phyloP scores from a whole-genome alignment of 257 asterid genomes.

The Jasminum sambac region DNA sequence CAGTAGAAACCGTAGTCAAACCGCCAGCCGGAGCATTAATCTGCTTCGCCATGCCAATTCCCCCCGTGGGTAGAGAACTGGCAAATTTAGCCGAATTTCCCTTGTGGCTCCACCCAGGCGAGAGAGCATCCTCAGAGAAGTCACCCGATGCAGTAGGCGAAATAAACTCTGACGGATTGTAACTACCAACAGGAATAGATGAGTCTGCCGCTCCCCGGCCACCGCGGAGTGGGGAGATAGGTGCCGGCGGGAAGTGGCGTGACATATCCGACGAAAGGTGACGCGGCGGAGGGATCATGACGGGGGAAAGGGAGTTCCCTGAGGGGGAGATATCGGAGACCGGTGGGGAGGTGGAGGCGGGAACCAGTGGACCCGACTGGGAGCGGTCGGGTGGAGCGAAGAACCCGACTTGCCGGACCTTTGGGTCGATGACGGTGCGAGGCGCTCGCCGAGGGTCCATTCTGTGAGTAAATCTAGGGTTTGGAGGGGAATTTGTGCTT shows the following conservation, averaged over 20 bases:
- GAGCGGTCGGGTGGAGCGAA: slow-evolving; percentile 68
- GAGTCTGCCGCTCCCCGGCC: slow-evolving; percentile 40
- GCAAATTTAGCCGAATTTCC: slow-evolving; percentile 62
- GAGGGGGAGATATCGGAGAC: slow-evolving; percentile 50
- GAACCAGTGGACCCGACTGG: slow-evolving; percentile 60
- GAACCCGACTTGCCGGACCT: slow-evolving; percentile 94
- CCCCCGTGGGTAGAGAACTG: slow-evolving; percentile 62
- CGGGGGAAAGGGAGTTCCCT: slow-evolving; percentile 77
- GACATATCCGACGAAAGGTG: slow-evolving; percentile 47
- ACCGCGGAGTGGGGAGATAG: slow-evolving; percentile 44
- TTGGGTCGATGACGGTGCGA: slow-evolving; percentile 88
- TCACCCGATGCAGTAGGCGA: slow-evolving; percentile 55
- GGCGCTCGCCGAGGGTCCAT: slow-evolving; percentile 85
- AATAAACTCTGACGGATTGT: slow-evolving; percentile 69
- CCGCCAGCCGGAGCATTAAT: slow-evolving; percentile 34
- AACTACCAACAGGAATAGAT: slow-evolving; percentile 68
- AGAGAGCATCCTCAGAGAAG: slow-evolving; percentile 46
- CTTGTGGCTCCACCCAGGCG: slow-evolving; percentile 41
- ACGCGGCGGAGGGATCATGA: slow-evolving; percentile 91
- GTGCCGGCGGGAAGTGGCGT: slow-evolving; percentile 47
- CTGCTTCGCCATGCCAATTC: slow-evolving; percentile 57
- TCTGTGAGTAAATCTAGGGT: slow-evolving; percentile 19
- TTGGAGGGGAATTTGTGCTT: slow-evolving; percentile 13
- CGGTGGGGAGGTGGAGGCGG: slow-evolving; percentile 48
- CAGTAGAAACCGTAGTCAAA: slow-evolving; percentile 42